A percentile compares a stretch with the other conserved stretches of the same genome.
Evolutionary conservation across 208 protist species (phyloP).

Genomic region (Trypanosoma platydactyli): DNA sequence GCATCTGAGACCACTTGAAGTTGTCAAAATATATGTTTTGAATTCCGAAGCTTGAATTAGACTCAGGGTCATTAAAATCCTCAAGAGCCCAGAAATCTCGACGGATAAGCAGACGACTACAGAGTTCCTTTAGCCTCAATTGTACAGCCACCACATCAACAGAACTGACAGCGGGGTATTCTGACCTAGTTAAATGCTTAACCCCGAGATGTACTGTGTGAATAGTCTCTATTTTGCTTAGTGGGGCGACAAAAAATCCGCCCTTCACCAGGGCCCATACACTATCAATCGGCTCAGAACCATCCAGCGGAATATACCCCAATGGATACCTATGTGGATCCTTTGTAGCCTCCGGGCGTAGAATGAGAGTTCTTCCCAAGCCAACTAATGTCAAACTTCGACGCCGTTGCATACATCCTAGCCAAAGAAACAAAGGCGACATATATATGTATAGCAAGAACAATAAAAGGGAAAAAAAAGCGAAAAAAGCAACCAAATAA

Average conservation of each 20-base stretch:
- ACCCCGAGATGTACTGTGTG: slow-evolving; percentile 65
- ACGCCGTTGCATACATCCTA: slow-evolving; percentile 14
- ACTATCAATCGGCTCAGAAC: slow-evolving; percentile 71
- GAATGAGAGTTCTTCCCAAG: slow-evolving; percentile 18
- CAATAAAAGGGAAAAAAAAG: slow-evolving; percentile 12
- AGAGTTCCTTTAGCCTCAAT: slow-evolving; percentile 54
- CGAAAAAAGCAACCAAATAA: neutral
- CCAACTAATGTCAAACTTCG: neutral
- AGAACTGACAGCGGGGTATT: slow-evolving; percentile 57
- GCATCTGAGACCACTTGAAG: slow-evolving; percentile 87
- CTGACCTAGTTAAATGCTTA: slow-evolving; percentile 47
- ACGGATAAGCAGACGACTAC: slow-evolving; percentile 65
- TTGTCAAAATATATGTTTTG: slow-evolving; percentile 92
- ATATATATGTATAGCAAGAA: neutral
- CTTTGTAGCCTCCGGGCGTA: slow-evolving; percentile 34
- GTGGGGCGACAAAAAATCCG: slow-evolving; percentile 79
- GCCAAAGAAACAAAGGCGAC: neutral
- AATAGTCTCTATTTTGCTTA: slow-evolving; percentile 71
- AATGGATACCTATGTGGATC: slow-evolving; percentile 50
- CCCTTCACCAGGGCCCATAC: slow-evolving; percentile 75
- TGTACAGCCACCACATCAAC: slow-evolving; percentile 55
- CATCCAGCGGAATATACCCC: slow-evolving; percentile 81
- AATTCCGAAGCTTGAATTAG: slow-evolving; percentile 86
- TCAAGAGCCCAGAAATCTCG: slow-evolving; percentile 87
- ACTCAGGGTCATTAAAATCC: slow-evolving; percentile 87